phyloP scores from a whole-genome alignment of 768 basidiomycete species.

The Tricholoma furcatifolium region DNA sequence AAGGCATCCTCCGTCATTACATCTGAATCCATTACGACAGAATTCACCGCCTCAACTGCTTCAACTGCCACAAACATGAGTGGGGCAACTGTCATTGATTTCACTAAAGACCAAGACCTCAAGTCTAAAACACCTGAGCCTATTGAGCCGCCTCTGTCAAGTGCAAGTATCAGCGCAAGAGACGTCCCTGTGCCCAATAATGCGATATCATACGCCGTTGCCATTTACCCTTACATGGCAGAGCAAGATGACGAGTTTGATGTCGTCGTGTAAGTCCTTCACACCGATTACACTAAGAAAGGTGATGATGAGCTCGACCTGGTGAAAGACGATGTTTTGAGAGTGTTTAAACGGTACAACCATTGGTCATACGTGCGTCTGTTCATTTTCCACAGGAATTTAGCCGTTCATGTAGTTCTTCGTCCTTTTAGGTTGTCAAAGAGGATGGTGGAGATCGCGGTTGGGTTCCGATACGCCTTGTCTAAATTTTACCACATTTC shows the following conservation, averaged over 20 bases:
- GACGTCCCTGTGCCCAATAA: conserved; percentile 44
- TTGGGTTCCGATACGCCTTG: conserved; percentile 80
- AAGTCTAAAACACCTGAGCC: conserved; percentile 18
- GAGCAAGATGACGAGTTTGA: conserved; percentile 99
- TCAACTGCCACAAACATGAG: conserved; percentile 23
- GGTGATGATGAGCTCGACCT: conserved; percentile 92
- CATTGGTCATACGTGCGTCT: conserved; percentile 89
- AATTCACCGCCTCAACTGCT: too few relatives aligned
- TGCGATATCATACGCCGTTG: conserved; percentile 90
- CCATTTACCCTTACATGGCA: conserved; percentile 98
- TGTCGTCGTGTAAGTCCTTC: conserved; percentile 94
- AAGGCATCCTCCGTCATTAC: conserved; percentile 65
- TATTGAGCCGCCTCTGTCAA: conserved; percentile 17
- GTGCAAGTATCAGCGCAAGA: conserved; percentile 24
- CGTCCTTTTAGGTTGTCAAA: conserved; percentile 72
- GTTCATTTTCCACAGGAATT: conserved; percentile 14
- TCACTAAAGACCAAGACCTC: conserved; percentile 26
- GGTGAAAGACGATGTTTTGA: conserved; percentile 81
- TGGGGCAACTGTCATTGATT: conserved; percentile 26
- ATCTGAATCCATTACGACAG: conserved; percentile 38
- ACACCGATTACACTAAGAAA: conserved; percentile 92
- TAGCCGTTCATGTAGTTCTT: not conserved
- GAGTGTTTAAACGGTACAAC: conserved; percentile 97
- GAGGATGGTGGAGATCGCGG: conserved; percentile 92
- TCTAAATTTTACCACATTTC: not conserved